Evolutionary conservation across 148 eudicot species (phyloP).

Genomic region (Talinum fruticosum): DNA sequence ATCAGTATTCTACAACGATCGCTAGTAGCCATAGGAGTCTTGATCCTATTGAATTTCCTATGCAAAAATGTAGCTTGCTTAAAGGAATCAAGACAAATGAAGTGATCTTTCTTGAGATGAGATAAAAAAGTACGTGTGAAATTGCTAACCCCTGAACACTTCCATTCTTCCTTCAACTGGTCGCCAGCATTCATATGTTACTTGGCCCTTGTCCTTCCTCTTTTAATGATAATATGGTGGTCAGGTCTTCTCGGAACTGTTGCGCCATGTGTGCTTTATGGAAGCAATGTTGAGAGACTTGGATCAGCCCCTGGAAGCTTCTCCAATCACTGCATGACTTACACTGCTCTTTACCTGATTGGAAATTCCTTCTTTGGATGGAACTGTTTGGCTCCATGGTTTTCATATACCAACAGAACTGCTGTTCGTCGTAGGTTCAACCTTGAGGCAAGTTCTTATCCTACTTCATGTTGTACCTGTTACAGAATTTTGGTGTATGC

Average conservation of each 20-base stretch:
- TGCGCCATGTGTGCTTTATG: slow-evolving; percentile 89
- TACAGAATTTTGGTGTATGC: no score
- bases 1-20: not conserved
- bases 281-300: slow-evolving; percentile 77
- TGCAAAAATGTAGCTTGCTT: not conserved
- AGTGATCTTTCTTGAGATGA: not conserved
- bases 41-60: not conserved
- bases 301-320: slow-evolving; percentile 59
- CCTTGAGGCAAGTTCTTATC: slow-evolving; percentile 56
- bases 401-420: slow-evolving; percentile 69
- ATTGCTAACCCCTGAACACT: no score
- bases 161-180: not conserved
- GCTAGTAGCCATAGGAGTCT: not conserved
- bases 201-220: not conserved
- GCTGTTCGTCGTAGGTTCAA: slow-evolving; percentile 78
- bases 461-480: not conserved
- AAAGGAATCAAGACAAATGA: not conserved
- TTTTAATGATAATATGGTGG: not conserved
- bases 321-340: slow-evolving; percentile 69
- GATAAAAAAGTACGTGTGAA: not conserved
- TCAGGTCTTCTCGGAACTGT: slow-evolving; percentile 77
- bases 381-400: slow-evolving; percentile 76
- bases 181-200: not conserved
- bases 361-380: slow-evolving; percentile 60
- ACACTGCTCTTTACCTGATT: slow-evolving; percentile 63